Base-by-base conservation (phyloP, 805 yeast genomes). In the Cyberlindnera maritima region DNA sequence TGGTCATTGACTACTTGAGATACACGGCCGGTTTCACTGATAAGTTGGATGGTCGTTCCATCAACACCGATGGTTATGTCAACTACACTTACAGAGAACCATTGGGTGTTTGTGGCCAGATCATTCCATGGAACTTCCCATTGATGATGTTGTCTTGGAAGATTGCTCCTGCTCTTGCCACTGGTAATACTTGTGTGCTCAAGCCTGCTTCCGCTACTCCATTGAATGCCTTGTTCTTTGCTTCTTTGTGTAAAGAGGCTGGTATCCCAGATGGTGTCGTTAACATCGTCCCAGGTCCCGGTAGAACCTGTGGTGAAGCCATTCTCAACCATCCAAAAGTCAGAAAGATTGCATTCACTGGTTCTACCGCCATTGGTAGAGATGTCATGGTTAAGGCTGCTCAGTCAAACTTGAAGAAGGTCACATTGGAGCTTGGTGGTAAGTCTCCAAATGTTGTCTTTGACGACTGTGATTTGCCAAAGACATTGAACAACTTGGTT, bases 71-170 rank as follows among this genome's bases (percentile, higher is more conserved):
- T 10, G 54, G 53, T 55, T 84, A 85, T 65, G 76, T 82, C 59
- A 79, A 76, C 57, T 85, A 75, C 71, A 80, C 87, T 46, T 74
- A 77, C 62, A 80, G 80, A 65, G 90, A 84, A 66, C 91, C 92
- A 57, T 66, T 85, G 55, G 92, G 91, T 65, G 86, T 85, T 34
- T 84, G 89, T 71, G 92, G 91, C 55, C 89, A 83, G 66, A 84
- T 85, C 54, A 85, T 85, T 53, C 91, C 92, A 64, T 85, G 91
- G 91, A 85, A 85, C 66, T 85, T 85, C 79, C 92, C 92, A 58
- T 68, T 85, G 54, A 75, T 85, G 72, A 85, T 85, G 87, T 75
- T 82, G 65, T 68, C 86, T 36, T 85, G 92, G 92, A 85, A 85
- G 64, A 71, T 85, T 49, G 88, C 85, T 44, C 91, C 92, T 39